These are phyloP conservation scores for Quercus phellos DNA, from an alignment of 331 rosid species.

Conservation along the genomic window DNA sequence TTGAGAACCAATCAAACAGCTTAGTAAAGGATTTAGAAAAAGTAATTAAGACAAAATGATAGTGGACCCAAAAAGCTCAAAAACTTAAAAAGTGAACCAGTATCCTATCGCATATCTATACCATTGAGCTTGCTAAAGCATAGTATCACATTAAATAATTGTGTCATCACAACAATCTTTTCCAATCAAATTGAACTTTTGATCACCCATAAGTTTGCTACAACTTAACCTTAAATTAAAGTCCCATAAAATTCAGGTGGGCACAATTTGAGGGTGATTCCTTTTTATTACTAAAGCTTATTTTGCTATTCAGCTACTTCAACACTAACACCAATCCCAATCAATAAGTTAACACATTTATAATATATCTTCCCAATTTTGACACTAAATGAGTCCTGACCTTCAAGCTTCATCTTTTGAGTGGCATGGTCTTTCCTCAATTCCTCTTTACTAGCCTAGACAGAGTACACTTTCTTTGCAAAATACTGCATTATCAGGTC, in stretches of 20 bases:
- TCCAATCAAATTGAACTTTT: background rate
- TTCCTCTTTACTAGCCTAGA: background rate
- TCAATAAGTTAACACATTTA: too few species aligned
- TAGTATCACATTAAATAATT: too few species aligned
- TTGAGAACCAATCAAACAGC: background rate
- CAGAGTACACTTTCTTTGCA: background rate
- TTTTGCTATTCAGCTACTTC: background rate
- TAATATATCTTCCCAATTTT: background rate
- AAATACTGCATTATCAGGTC: background rate
- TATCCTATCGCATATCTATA: background rate
- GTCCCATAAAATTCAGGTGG: background rate
- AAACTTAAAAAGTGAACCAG: background rate
- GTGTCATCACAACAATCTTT: background rate
- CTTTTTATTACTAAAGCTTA: background rate
- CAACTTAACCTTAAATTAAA: background rate
- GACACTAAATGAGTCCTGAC: background rate
- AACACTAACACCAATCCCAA: too few species aligned
- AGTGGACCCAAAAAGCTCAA: background rate
- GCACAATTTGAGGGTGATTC: background rate
- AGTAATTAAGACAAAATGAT: background rate
- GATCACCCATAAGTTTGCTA: background rate
- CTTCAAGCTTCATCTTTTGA: background rate
- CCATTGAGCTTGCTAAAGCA: background rate
- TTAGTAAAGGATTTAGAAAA: background rate
- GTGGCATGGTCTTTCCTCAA: too few species aligned